These are phyloP conservation scores for Inosperma sp. DNA, from an alignment of 768 basidiomycete species.

Conservation along the genomic window DNA sequence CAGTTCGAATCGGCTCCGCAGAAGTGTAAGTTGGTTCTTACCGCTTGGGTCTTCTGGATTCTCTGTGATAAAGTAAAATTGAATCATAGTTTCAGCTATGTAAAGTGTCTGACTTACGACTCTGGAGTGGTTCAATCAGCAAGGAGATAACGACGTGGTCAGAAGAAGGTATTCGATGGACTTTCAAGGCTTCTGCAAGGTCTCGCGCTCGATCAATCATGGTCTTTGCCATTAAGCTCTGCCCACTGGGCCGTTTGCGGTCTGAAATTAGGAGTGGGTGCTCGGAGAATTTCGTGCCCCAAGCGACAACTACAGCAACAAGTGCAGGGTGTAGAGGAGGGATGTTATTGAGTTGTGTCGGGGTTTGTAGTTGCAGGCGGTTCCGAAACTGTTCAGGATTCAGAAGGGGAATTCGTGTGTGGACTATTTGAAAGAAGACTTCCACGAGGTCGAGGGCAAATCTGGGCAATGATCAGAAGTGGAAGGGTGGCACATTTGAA, in stretches of 20 bases:
- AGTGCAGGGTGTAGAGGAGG: slow-evolving; percentile 64
- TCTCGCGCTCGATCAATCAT: slow-evolving; percentile 79
- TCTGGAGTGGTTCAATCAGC: slow-evolving; percentile 79
- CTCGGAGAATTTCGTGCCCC: slow-evolving; percentile 93
- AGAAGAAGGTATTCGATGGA: slow-evolving; percentile 71
- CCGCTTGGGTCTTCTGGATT: slow-evolving; percentile 68
- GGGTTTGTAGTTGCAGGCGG: slow-evolving; percentile 49
- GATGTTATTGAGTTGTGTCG: slow-evolving; percentile 30
- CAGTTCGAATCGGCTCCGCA: background rate
- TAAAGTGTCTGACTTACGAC: slow-evolving; percentile 59
- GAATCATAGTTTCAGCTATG: slow-evolving; percentile 8
- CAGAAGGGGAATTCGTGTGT: slow-evolving; percentile 82
- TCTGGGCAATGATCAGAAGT: slow-evolving; percentile 37
- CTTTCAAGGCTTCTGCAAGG: slow-evolving; percentile 81
- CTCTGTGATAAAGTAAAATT: slow-evolving; percentile 41
- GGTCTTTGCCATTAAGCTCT: slow-evolving; percentile 73
- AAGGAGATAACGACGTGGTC: slow-evolving; percentile 82
- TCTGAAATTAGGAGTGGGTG: slow-evolving; percentile 80
- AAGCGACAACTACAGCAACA: slow-evolving; percentile 83
- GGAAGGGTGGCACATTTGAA: slow-evolving; percentile 11
- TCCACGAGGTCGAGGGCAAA: slow-evolving; percentile 91
- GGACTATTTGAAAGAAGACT: slow-evolving; percentile 91
- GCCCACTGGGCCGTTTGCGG: slow-evolving; percentile 60
- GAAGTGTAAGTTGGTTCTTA: slow-evolving; percentile 27
- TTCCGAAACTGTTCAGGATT: slow-evolving; percentile 78